Percentiles rank a stretch among this genome's conserved stretches.
These are phyloP conservation scores for Leptographium flavum DNA, from an alignment of 2,329 filamentous ascomycete genomes.

Conservation along the genomic window DNA sequence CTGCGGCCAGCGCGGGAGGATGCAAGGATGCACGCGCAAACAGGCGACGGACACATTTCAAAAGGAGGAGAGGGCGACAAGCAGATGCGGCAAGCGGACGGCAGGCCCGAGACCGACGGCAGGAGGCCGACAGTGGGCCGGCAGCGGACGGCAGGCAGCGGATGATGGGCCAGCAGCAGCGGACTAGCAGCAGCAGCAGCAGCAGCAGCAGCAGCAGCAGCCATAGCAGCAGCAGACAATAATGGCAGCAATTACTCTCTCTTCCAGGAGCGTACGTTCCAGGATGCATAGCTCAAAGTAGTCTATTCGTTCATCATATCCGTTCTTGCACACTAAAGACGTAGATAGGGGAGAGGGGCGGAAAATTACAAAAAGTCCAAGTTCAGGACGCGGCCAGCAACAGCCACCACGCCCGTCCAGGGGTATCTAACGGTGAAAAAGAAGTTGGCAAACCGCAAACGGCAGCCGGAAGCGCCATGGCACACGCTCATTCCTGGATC, in stretches of 20 bases:
- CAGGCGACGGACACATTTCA: not conserved
- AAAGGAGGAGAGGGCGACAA: not conserved
- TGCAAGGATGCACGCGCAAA: not conserved
- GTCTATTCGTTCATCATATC: slow-evolving; percentile 4
- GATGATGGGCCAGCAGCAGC: no score
- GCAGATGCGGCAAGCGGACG: not conserved
- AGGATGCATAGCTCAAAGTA: not conserved
- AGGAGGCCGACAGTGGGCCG: no score
- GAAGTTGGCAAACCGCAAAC: not conserved
- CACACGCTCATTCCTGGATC: slow-evolving; percentile 6
- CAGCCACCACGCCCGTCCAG: not conserved
- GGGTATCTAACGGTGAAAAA: slow-evolving; percentile 2
- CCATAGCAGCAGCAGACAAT: not conserved
- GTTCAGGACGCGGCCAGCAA: not conserved
- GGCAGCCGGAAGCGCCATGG: no score
- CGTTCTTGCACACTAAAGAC: not conserved
- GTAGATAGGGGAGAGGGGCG: not conserved
- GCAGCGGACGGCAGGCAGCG: no score
- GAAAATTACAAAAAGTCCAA: not conserved
- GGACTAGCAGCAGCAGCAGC: no score
- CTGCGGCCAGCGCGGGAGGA: not conserved
- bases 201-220: not conserved
- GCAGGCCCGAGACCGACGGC: not conserved
- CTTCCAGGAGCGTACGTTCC: not conserved
- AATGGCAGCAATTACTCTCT: not conserved